phyloP scores from a whole-genome alignment of 805 yeast species.

The Saccharomyces kudriavzevii region DNA sequence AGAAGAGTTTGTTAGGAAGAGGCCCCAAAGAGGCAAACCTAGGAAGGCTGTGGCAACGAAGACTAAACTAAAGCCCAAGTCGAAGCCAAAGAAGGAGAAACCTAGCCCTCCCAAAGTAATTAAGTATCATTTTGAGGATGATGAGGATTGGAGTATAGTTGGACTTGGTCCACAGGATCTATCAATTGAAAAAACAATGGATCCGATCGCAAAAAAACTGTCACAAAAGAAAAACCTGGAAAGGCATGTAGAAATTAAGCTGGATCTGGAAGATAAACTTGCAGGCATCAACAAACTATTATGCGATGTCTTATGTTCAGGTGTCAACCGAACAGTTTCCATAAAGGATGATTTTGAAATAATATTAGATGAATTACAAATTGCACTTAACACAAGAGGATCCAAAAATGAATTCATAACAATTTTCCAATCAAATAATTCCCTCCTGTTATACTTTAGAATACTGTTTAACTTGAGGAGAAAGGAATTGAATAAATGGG shows the following conservation, averaged over 20 bases:
- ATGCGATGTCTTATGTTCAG: slow-evolving; percentile 5
- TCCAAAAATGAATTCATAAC: slow-evolving; percentile 22
- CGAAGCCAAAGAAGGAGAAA: slow-evolving; percentile 4
- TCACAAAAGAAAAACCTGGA: slow-evolving; percentile 25
- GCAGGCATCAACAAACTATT: slow-evolving; percentile 19
- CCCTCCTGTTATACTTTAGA: slow-evolving; percentile 22
- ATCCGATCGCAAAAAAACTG: slow-evolving; percentile 22
- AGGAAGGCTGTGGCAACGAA: slow-evolving; percentile 9
- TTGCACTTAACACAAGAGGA: slow-evolving; percentile 19
- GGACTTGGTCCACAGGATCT: slow-evolving; percentile 30
- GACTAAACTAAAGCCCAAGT: slow-evolving; percentile 6
- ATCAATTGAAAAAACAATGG: slow-evolving; percentile 10
- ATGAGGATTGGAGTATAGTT: slow-evolving; percentile 27
- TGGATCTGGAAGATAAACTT: slow-evolving; percentile 23
- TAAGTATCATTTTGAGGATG: slow-evolving; percentile 26
- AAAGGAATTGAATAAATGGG: slow-evolving; percentile 15
- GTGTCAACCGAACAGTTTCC: not conserved
- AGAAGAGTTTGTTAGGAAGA: slow-evolving; percentile 19
- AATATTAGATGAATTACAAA: slow-evolving; percentile 23
- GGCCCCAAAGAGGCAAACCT: slow-evolving; percentile 3
- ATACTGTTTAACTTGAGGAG: slow-evolving; percentile 20
- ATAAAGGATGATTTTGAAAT: slow-evolving; percentile 19
- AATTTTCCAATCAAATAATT: slow-evolving; percentile 21
- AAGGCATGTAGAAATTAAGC: slow-evolving; percentile 21
- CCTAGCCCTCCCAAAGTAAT: slow-evolving; percentile 4